Conservation (phyloP, 164 flowering plant species). For the Liquidambar formosana region DNA sequence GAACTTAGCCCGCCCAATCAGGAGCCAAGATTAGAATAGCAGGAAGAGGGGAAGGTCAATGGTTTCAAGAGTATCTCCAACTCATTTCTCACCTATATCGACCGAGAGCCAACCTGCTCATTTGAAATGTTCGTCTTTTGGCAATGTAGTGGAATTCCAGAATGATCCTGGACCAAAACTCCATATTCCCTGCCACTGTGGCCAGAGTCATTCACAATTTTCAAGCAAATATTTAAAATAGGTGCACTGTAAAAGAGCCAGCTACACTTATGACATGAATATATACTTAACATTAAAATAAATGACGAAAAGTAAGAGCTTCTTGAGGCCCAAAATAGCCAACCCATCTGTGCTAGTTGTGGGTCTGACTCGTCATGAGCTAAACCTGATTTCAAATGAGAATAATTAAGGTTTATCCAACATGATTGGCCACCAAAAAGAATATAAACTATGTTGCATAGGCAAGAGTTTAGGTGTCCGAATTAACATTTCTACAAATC, state of each 20-base stretch:
- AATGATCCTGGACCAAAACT: conserved; percentile 16
- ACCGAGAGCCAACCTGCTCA: conserved; percentile 16
- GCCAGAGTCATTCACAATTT: conserved; percentile 1
- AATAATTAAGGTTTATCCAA: too few species aligned
- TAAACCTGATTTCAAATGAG: neutral
- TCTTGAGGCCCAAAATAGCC: neutral
- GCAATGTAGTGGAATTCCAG: conserved; percentile 17
- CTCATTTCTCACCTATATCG: conserved; percentile 34
- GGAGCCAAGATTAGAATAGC: neutral
- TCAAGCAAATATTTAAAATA: neutral
- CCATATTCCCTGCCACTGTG: conserved; percentile 37
- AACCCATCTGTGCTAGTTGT: too few species aligned
- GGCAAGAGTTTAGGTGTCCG: too few species aligned
- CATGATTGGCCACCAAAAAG: too few species aligned
- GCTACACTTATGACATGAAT: neutral
- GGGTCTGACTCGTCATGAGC: neutral
- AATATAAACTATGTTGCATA: too few species aligned
- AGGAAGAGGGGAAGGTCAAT: neutral
- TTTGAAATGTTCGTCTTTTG: conserved; percentile 20
- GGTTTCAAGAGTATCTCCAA: neutral
- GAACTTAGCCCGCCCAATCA: too few species aligned
- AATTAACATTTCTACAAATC: too few species aligned
- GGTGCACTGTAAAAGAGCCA: neutral
- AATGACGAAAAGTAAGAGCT: neutral
- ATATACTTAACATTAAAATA: neutral